Evolutionary conservation across 2,329 filamentous ascomycete species (phyloP), one percentile per base, ranked within the genome.

Genomic region (Fonsecaea pedrosoi): DNA sequence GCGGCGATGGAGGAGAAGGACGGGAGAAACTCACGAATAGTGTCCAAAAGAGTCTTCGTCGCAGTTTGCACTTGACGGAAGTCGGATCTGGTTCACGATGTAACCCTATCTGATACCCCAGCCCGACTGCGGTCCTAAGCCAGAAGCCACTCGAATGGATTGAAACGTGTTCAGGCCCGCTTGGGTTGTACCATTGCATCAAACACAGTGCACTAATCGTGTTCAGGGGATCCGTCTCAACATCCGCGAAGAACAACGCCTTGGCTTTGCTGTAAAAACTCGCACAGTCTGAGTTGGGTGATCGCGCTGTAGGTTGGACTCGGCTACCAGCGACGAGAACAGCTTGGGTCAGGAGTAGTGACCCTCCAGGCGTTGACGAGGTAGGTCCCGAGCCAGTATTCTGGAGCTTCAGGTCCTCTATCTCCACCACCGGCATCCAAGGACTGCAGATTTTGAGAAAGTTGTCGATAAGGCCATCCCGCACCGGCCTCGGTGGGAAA

Each of bases 401-500:
- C 25, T 74, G 66, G 37, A 75, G 73, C 55, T 75, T 73, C 21
- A 76, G 65, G 73, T 74, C 76, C 53, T 71, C 71, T 18, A 73
- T 66, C 15, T 76, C 73, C 4, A 77, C 70, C 21, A 77, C 74
- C 1, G 75, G 75, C 75, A 76, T 76, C 75, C 75, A 76, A 4
- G 75, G 75, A 7, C 72, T 70, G 48, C 75, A 76, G 37, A 71
- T 66, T 53, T 75, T 71, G 71, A 77, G 74, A 61, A 76, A 77
- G 1, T 70, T 74, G 32, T 67, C 65, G 48, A 67, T 38, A 3
- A 67, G 54, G 45, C 65, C 64, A 12, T 60, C 40, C 35, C 61
- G 61, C 13, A 67, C 50, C 32, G 65, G 60, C 34, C 64, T 21
- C 40, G 64, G 62, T 35, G 65, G 65, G 38, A 67, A 54, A 35